Conservation (phyloP, 106 monocot species). For the Apostasia shenzhenica region DNA sequence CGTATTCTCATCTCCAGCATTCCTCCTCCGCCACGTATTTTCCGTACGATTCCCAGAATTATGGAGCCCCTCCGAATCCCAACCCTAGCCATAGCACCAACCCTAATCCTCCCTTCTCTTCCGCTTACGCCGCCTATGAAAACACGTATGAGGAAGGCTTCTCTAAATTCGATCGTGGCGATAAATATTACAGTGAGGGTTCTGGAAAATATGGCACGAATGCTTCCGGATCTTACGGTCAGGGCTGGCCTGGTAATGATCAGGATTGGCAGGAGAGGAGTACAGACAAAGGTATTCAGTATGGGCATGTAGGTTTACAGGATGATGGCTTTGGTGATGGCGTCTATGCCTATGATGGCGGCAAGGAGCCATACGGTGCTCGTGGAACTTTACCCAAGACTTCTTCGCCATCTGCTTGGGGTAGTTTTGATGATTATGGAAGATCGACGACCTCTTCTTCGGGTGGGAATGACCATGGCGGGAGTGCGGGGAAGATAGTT, state of each 20-base stretch:
- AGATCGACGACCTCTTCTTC: constrained; percentile 36
- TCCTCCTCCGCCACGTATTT: constrained; percentile 14
- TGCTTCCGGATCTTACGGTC: neutral
- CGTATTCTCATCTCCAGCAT: constrained; percentile 22
- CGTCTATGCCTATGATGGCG: constrained; percentile 64
- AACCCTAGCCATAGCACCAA: constrained; percentile 7
- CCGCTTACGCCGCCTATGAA: constrained; percentile 24
- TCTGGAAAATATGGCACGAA: constrained; percentile 19
- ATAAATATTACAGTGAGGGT: constrained; percentile 10
- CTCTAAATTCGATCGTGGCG: constrained; percentile 16
- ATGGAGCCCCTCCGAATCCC: constrained; percentile 8
- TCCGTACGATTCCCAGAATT: constrained; percentile 17
- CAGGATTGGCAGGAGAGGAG: constrained; percentile 30
- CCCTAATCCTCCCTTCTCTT: neutral
- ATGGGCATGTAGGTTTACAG: constrained; percentile 6
- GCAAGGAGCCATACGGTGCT: constrained; percentile 53
- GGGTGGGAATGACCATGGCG: constrained; percentile 20
- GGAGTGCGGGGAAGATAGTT: constrained; percentile 35
- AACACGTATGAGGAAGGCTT: constrained; percentile 15
- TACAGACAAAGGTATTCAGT: constrained; percentile 3
- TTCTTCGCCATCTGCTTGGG: constrained; percentile 15
- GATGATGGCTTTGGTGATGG: constrained; percentile 47
- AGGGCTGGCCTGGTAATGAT: constrained; percentile 12
- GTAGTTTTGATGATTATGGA: constrained; percentile 55
- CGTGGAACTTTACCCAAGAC: constrained; percentile 35